Evolutionary conservation across 2,329 filamentous ascomycete genomes (phyloP).

Genomic region (Macroventuria anomochaeta): DNA sequence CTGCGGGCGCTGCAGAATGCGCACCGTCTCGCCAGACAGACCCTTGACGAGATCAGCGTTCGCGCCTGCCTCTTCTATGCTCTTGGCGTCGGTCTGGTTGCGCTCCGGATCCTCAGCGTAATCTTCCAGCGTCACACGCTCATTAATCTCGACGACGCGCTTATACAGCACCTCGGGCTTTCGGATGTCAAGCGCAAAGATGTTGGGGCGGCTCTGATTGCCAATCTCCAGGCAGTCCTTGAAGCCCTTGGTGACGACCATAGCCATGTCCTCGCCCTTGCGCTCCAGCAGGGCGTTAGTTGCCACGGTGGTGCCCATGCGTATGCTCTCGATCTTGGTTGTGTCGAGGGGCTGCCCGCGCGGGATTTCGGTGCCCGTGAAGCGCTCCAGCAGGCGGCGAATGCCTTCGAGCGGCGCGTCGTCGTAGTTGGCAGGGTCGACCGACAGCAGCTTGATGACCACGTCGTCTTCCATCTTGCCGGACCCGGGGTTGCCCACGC

Average conservation of each 20-base stretch:
- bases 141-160: slow-evolving; percentile 84
- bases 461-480: slow-evolving; percentile 75
- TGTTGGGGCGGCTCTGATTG: slow-evolving; percentile 86
- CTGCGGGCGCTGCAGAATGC: slow-evolving; percentile 69
- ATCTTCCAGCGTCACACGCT: slow-evolving; percentile 88
- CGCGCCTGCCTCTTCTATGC: slow-evolving; percentile 54
- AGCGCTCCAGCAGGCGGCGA: slow-evolving; percentile 80
- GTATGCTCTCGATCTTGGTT: slow-evolving; percentile 82
- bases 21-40: slow-evolving; percentile 75
- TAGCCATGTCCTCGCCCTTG: slow-evolving; percentile 86
- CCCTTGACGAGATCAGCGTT: slow-evolving; percentile 70
- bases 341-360: slow-evolving; percentile 83
- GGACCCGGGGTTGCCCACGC: slow-evolving; percentile 78
- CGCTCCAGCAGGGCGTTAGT: slow-evolving; percentile 90
- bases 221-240: slow-evolving; percentile 87
- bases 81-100: slow-evolving; percentile 61
- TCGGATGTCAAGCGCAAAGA: slow-evolving; percentile 87
- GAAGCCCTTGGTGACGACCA: slow-evolving; percentile 88
- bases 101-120: slow-evolving; percentile 86
- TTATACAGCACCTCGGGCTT: slow-evolving; percentile 89
- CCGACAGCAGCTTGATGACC: slow-evolving; percentile 86
- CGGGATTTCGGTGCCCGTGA: slow-evolving; percentile 76
- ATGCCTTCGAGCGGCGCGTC: slow-evolving; percentile 94
- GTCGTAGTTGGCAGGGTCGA: slow-evolving; percentile 87
- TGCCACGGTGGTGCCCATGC: slow-evolving; percentile 95